Evolutionary conservation across 331 rosid species (phyloP).

Genomic region (Spiraea crenata): DNA sequence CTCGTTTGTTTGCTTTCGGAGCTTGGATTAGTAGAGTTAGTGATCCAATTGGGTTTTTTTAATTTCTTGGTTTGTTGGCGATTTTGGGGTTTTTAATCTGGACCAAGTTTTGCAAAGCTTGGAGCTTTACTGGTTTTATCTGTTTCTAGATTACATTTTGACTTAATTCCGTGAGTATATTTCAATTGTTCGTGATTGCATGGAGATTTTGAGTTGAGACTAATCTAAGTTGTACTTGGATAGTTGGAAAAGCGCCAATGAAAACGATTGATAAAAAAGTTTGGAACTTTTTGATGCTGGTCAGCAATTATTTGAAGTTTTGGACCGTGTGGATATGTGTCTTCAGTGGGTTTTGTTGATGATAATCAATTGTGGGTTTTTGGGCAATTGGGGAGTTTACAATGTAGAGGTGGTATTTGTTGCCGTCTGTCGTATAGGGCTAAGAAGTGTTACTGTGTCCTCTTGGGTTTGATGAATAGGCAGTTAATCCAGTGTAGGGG

Average conservation of each 20-base stretch:
- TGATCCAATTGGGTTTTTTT: conserved; percentile 23
- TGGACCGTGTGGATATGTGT: background rate
- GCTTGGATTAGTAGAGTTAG: background rate
- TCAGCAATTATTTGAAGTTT: background rate
- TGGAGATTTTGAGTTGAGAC: background rate
- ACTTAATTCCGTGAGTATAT: background rate
- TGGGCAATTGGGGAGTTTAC: background rate
- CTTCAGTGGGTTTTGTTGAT: background rate
- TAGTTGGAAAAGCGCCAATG: background rate
- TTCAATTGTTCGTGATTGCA: background rate
- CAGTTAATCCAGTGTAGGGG: background rate
- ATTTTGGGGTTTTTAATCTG: conserved; percentile 3
- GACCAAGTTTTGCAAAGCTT: conserved; percentile 7
- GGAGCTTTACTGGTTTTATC: background rate
- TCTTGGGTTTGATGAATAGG: background rate
- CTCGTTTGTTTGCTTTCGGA: background rate
- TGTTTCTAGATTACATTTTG: background rate
- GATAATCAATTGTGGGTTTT: background rate
- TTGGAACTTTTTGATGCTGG: background rate
- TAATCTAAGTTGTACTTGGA: background rate
- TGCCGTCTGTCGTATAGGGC: background rate
- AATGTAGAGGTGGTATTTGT: background rate
- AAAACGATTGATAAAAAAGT: background rate
- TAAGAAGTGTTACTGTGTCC: background rate
- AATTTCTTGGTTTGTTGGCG: background rate